Evolutionary conservation across 1,284 basidiomycete species (phyloP).

Genomic region (Bjerkandera adusta): DNA sequence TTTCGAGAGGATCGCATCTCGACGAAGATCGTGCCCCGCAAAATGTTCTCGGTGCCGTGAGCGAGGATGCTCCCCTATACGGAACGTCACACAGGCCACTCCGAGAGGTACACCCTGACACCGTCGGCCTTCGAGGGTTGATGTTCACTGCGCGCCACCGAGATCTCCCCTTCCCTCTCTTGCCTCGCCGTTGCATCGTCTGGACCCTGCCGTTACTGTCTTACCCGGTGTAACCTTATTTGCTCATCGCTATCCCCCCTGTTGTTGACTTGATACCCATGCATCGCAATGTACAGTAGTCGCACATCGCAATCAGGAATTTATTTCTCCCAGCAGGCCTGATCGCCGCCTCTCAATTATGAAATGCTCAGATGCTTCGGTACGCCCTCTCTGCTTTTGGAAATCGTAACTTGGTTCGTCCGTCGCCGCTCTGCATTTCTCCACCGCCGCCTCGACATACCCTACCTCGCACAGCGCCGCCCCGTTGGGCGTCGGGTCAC

Average conservation of each 20-base stretch:
- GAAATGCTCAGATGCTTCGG: too few species aligned
- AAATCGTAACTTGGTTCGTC: too few species aligned
- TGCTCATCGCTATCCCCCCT: background rate
- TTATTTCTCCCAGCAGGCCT: slow-evolving; percentile 5
- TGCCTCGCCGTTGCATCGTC: background rate
- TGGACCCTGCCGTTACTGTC: background rate
- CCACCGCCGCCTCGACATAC: too few species aligned
- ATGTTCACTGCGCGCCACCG: background rate
- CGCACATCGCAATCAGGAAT: slow-evolving; percentile 5
- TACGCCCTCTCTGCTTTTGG: too few species aligned
- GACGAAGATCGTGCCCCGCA: too few species aligned
- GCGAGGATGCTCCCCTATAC: background rate
- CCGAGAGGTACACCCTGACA: slow-evolving; percentile 1
- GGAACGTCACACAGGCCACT: slow-evolving; percentile 1
- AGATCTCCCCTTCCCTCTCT: background rate
- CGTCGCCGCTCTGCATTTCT: too few species aligned
- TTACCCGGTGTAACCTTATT: slow-evolving; percentile 5
- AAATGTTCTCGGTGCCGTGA: too few species aligned
- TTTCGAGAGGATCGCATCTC: too few species aligned
- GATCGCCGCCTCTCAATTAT: too few species aligned
- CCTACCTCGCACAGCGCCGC: too few species aligned
- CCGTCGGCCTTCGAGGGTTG: slow-evolving; percentile 1
- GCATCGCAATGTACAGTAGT: slow-evolving; percentile 12
- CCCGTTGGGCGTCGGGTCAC: too few species aligned
- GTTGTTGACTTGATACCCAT: slow-evolving; percentile 4